Base-by-base conservation (phyloP, 371 early-diverging fungal genomes). In the Nosema muscidifuracis region DNA sequence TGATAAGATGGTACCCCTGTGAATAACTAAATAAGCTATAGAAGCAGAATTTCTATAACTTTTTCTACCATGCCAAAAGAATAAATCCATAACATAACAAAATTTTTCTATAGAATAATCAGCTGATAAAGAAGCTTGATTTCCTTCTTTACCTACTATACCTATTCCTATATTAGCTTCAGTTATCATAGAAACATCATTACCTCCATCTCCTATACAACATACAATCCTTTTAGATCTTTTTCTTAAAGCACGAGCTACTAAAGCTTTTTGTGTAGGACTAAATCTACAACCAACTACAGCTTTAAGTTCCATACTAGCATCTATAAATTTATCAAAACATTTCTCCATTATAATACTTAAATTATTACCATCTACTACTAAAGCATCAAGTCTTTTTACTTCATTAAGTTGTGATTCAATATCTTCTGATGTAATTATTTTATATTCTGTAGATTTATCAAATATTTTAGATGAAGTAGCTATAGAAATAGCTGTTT, bases 121-220 rank as follows among this genome's bases (percentile, higher is more conserved):
- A 0, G 95, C 93, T 0, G 97, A 94, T 43, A 95, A 82, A 10
- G 92, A 89, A 2, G 99, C 97, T 80, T 96, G 96, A 78, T 86
- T 89, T 13, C 97, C 98, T 83, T 98, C 99, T 83, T 93, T 93
- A 61, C 99, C 97, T 7, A 91, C 92, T 74, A 98, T 91, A 30
- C 97, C 97, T 6, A 98, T 87, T 44, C 93, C 97, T n/a, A 95
- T 90, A 82, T 94, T 88, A 0, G 96, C 95, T 1, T 91, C 92
- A 77, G 92, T 92, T 71, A 98, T 96, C 99, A 98, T 98, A 33
- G 90, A 89, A 20, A 98, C 95, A 81, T 98, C 99, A 80, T 98
- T 98, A 56, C 95, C 96, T 57, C 99, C 99, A 82, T 98, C 99
- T 42, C 99, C 99, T 63, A 98, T 93, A 51, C 91, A 91, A 63